Conservation (phyloP, 1,139 yeast species). For the Taphrina populina region DNA sequence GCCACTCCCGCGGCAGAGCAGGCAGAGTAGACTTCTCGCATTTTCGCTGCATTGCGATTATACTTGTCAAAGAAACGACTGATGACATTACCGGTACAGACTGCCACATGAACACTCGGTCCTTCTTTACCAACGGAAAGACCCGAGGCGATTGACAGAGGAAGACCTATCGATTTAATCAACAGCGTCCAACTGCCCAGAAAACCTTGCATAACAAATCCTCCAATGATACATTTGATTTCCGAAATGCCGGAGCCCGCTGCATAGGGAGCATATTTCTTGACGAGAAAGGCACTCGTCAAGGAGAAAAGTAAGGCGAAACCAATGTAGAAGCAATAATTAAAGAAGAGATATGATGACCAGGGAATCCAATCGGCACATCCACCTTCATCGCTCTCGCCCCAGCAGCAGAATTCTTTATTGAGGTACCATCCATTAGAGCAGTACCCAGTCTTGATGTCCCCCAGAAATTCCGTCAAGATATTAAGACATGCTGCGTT, state of each 20-base stretch:
- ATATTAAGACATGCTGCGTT: constrained; percentile 81
- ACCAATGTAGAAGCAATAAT: constrained; percentile 58
- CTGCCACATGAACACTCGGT: constrained; percentile 83
- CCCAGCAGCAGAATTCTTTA: constrained; percentile 71
- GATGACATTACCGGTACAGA: constrained; percentile 70
- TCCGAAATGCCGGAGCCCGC: constrained; percentile 98
- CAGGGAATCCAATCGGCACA: constrained; percentile 41
- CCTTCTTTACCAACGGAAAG: constrained; percentile 82
- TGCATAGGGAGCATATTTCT: constrained; percentile 77
- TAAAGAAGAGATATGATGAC: constrained; percentile 35
- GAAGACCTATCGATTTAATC: constrained; percentile 77
- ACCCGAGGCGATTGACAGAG: constrained; percentile 81
- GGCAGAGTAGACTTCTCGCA: constrained; percentile 68
- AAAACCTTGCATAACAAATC: constrained; percentile 78
- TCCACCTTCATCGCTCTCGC: constrained; percentile 46
- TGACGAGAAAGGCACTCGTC: constrained; percentile 66
- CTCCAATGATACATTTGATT: constrained; percentile 90
- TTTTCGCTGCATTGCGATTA: constrained; percentile 46
- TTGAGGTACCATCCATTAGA: constrained; percentile 66
- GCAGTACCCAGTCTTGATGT: constrained; percentile 77
- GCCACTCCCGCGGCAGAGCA: constrained; percentile 78
- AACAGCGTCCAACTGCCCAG: constrained; percentile 69
- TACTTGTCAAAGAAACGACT: constrained; percentile 56
- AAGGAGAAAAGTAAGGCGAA: constrained; percentile 64
- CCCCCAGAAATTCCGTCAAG: constrained; percentile 82